Evolutionary conservation across 164 flowering plant genomes (phyloP).

Genomic region (Akebia trifoliata): DNA sequence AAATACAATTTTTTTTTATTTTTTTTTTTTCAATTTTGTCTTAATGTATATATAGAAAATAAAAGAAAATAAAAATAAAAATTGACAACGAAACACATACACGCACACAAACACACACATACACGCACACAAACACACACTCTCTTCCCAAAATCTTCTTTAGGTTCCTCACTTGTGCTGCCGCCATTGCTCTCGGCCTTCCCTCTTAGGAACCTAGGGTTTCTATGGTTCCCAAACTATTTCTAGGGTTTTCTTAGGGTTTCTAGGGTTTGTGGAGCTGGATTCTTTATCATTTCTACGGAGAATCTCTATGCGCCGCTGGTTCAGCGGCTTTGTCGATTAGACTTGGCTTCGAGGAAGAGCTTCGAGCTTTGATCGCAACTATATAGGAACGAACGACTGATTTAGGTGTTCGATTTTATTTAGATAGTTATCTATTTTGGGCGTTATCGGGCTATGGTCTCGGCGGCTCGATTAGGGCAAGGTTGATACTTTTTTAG

Average conservation of each 20-base stretch:
- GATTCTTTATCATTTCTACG: slow-evolving; percentile 49
- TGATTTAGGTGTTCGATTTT: background rate
- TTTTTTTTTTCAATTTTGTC: background rate
- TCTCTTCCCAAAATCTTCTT: slow-evolving; percentile 6
- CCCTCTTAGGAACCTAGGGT: slow-evolving; percentile 8
- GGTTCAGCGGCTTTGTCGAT: slow-evolving; percentile 81
- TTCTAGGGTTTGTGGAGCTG: slow-evolving; percentile 52
- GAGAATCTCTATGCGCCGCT: slow-evolving; percentile 72
- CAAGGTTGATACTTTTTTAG: slow-evolving; percentile 22
- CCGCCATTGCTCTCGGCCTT: slow-evolving; percentile 12
- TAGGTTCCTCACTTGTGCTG: slow-evolving; percentile 4
- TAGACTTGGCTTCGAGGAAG: slow-evolving; percentile 16
- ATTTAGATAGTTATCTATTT: too few relatives aligned
- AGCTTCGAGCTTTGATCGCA: slow-evolving; percentile 8
- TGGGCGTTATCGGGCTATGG: background rate
- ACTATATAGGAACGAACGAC: background rate
- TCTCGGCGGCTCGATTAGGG: slow-evolving; percentile 24
- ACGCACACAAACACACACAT: slow-evolving; percentile 1
- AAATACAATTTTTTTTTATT: too few relatives aligned
- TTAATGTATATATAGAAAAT: background rate
- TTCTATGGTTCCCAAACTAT: slow-evolving; percentile 5
- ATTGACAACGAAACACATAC: background rate
- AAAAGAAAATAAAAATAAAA: background rate
- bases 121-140: slow-evolving; percentile 7
- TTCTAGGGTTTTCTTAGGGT: slow-evolving; percentile 1